phyloP scores from a whole-genome alignment of 176 grass and related monocot genomes.

The Coix lacrymajobi region DNA sequence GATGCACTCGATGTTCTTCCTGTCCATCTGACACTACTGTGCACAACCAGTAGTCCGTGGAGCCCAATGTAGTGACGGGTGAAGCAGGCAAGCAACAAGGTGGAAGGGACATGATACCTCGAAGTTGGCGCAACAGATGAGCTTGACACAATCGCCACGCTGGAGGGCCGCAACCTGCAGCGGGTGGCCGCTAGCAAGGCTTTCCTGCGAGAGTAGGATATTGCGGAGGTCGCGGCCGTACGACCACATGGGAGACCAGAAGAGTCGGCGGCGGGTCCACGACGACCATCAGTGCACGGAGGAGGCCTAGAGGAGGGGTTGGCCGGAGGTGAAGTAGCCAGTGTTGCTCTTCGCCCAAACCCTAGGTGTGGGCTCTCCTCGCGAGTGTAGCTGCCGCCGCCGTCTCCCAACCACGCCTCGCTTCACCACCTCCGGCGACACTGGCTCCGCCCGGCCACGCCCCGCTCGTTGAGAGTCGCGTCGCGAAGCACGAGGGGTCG shows the following conservation, averaged over 20 bases:
- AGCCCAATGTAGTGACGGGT: background rate
- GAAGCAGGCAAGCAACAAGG: no score
- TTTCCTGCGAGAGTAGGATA: background rate
- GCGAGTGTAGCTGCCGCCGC: no score
- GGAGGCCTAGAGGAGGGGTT: no score
- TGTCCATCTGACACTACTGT: background rate
- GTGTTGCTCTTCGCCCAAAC: no score
- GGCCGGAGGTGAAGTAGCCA: no score
- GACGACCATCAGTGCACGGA: no score
- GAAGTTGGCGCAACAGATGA: conserved; percentile 95
- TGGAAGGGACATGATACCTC: conserved; percentile 28
- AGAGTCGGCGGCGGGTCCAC: conserved; percentile 11
- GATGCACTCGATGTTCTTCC: background rate
- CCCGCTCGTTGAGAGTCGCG: no score
- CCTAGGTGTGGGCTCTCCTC: no score
- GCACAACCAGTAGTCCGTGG: background rate
- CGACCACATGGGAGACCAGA: conserved; percentile 29
- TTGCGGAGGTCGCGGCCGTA: conserved; percentile 22
- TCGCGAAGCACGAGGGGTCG: no score
- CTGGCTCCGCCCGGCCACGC: no score
- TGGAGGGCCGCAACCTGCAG: conserved; percentile 58
- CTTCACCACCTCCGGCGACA: no score
- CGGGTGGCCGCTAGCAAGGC: conserved; percentile 14
- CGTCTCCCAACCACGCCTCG: no score
- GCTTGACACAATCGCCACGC: conserved; percentile 82